Percentiles rank a stretch among this genome's conserved stretches.
Evolutionary conservation across 2,329 filamentous ascomycete genomes (phyloP).

Genomic region (Fusarium sambucinum): DNA sequence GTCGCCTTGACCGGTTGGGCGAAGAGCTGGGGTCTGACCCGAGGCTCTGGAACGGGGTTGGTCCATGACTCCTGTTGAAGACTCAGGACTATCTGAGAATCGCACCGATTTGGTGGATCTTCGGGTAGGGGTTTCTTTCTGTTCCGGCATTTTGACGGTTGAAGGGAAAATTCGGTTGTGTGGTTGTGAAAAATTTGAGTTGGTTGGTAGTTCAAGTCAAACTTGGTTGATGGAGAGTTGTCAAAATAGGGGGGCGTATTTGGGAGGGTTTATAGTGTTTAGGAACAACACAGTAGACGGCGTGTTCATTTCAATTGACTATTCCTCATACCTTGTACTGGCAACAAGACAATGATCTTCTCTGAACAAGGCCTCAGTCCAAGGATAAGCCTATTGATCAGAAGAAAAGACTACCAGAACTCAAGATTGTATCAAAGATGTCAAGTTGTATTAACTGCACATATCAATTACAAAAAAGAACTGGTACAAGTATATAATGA

Average conservation of each 20-base stretch:
- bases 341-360: background rate
- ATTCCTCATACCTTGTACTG: too few relatives aligned
- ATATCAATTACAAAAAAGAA: background rate
- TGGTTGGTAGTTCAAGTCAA: background rate
- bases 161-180: background rate
- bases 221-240: background rate
- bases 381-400: too few relatives aligned
- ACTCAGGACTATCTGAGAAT: slow-evolving; percentile 8
- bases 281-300: background rate
- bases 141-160: background rate
- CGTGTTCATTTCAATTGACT: background rate
- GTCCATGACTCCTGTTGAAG: background rate
- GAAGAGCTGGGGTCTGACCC: too few relatives aligned
- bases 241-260: too few relatives aligned
- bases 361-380: background rate
- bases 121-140: background rate
- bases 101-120: background rate
- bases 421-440: background rate
- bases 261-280: background rate
- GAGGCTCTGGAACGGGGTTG: background rate
- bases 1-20: background rate
- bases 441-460: background rate
- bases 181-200: background rate
- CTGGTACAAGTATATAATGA: background rate
- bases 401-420: background rate